These are phyloP conservation scores for Pseudophaeomoniella oleicola DNA, from an alignment of 2,329 filamentous ascomycete genomes.

Conservation along the genomic window DNA sequence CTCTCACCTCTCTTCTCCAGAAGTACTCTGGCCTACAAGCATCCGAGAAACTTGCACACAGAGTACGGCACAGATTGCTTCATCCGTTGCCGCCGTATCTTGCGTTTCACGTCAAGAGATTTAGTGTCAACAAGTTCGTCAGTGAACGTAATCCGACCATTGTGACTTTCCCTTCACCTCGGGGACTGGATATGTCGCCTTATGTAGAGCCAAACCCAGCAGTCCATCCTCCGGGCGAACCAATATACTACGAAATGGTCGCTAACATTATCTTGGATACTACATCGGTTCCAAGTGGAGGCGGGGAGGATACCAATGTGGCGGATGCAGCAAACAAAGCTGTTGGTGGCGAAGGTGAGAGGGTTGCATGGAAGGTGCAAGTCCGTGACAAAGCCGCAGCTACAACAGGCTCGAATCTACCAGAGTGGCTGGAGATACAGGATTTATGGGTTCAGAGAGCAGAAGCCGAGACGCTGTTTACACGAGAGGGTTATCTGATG, in stretches of 20 bases:
- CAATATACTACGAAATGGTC: constrained; percentile 88
- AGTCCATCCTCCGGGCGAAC: constrained; percentile 57
- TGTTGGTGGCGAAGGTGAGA: constrained; percentile 79
- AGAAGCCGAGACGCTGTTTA: constrained; percentile 76
- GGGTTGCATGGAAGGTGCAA: constrained; percentile 92
- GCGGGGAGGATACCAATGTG: constrained; percentile 23
- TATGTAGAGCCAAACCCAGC: constrained; percentile 80
- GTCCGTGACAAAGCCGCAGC: constrained; percentile 52
- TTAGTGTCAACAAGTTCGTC: constrained; percentile 93
- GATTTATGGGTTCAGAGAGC: constrained; percentile 87
- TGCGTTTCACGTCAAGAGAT: constrained; percentile 91
- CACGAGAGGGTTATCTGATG: constrained; percentile 89
- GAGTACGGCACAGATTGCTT: constrained; percentile 75
- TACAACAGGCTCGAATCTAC: constrained; percentile 19
- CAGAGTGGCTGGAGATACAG: constrained; percentile 87
- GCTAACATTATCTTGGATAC: constrained; percentile 63
- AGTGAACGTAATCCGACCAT: constrained; percentile 94
- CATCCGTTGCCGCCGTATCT: constrained; percentile 87
- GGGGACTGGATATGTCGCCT: constrained; percentile 71
- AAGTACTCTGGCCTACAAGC: constrained; percentile 86
- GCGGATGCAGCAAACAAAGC: constrained; percentile 29
- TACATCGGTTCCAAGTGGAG: constrained; percentile 51
- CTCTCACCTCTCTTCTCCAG: constrained; percentile 64
- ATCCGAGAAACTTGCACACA: constrained; percentile 77
- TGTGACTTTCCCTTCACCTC: constrained; percentile 80